Evolutionary conservation across 768 basidiomycete genomes (phyloP), one percentile per base, ranked within the genome.

Genomic region (Lentinula detonsa): DNA sequence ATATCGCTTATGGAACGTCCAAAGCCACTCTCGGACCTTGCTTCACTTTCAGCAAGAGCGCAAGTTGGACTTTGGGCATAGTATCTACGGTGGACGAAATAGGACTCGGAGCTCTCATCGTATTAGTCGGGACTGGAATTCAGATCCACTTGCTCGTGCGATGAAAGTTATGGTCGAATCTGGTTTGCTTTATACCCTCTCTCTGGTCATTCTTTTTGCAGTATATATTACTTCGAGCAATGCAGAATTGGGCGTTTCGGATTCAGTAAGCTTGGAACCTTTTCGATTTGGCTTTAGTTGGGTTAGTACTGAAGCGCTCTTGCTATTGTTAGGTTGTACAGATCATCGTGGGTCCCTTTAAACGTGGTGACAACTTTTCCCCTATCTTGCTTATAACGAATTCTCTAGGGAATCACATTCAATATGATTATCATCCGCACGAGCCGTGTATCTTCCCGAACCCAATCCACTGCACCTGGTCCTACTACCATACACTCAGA

Each of bases 91-190:
- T 23, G 46, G 46, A 23, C 46, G 46, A 9, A 21, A 6, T 6
- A 48, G 46, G 37, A 39, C 37, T 21, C 23, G 23, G 23, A 23
- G 46, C 46, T 48, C 46, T 0, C 46, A 48, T 2, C 15, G 51
- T 6, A 53, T 53, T 16, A 53, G 18, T n/a, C 33, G 51, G 8
- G 51, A 53, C 33, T 53, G 51, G 51, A 39, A 53, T 18, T 31
- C 10, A 33, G 46, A 58, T 16, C 73, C 72, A 5, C 65, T 75
- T 23, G 65, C 63, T 21, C 65, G 64, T 28, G 66, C 74, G 2
- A 64, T 74, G 50, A 60, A 74, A 13, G 64, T 77, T 28, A 62
- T 78, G 57, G 70, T 78, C 33, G 76, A 78, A 64, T 77, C 76
- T 11, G 77, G 76, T 5, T 54, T 77, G 15, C 68, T 78, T 56